Percentiles rank a stretch among this genome's conserved stretches.
Evolutionary conservation across 2,329 filamentous ascomycete genomes (phyloP).

Genomic region (Ophiostoma piceae): DNA sequence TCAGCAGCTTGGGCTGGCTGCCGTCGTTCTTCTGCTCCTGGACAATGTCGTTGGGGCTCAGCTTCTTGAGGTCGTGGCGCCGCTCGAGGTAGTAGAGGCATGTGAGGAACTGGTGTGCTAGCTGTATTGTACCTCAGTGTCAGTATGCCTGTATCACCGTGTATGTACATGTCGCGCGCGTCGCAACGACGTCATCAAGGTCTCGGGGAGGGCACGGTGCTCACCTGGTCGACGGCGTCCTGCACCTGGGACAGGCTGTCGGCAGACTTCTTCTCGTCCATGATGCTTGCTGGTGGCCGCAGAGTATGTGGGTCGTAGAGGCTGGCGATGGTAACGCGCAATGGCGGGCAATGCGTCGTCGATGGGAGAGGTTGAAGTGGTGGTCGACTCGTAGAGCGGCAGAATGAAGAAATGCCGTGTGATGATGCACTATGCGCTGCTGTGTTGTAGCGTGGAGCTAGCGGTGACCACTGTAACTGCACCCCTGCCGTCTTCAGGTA

Average conservation of each 20-base stretch:
- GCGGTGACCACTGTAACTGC: not conserved
- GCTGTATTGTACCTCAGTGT: conserved; percentile 38
- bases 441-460: not conserved
- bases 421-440: not conserved
- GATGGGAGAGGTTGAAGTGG: not conserved
- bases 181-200: not conserved
- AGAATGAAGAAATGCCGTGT: not conserved
- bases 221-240: conserved; percentile 75
- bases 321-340: not conserved
- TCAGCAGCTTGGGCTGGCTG: conserved; percentile 25
- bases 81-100: conserved; percentile 61
- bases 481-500: conserved; percentile 1
- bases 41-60: conserved; percentile 54
- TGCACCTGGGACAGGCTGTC: conserved; percentile 79
- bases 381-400: not conserved
- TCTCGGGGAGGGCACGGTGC: conserved; percentile 20
- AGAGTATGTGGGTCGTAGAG: not conserved
- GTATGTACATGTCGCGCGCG: not conserved
- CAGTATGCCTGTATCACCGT: no score
- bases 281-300: not conserved
- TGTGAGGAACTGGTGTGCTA: conserved; percentile 64
- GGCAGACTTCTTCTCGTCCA: conserved; percentile 47
- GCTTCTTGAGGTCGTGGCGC: conserved; percentile 61
- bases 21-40: conserved; percentile 46
- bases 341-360: not conserved